Evolutionary conservation across 352 stramenopile genomes (phyloP).

Genomic region (Globisporangium ultimum): DNA sequence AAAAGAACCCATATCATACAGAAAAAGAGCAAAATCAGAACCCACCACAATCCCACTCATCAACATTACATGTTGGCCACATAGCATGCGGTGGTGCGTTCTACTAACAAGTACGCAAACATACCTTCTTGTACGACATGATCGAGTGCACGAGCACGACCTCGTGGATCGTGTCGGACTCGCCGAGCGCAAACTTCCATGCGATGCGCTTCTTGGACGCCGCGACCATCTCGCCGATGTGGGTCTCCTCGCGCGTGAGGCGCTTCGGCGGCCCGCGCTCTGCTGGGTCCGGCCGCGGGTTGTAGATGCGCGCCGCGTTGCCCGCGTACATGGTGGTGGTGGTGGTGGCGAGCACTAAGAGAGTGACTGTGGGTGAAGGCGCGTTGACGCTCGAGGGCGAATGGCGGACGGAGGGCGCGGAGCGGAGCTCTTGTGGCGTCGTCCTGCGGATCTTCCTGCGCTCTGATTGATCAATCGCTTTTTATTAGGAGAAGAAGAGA

Average conservation of each 20-base stretch:
- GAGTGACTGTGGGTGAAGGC: neutral
- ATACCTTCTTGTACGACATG: conserved; percentile 83
- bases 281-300: conserved; percentile 58
- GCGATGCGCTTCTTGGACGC: conserved; percentile 80
- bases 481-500: neutral
- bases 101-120: neutral
- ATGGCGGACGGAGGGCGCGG: neutral
- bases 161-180: conserved; percentile 67
- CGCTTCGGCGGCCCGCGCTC: conserved; percentile 71
- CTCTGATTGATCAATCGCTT: conserved; percentile 1
- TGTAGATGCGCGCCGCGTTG: conserved; percentile 63
- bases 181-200: conserved; percentile 81
- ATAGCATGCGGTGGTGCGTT: neutral
- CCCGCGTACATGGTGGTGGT: conserved; percentile 48
- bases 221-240: conserved; percentile 80
- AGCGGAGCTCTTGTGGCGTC: neutral
- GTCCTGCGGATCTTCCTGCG: neutral
- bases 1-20: neutral
- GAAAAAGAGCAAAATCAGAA: neutral
- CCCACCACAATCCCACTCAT: neutral
- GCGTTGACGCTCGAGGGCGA: neutral
- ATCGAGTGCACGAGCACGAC: conserved; percentile 79
- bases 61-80: neutral
- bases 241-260: conserved; percentile 64
- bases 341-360: neutral